Conservation (phyloP, 176 grass and related monocot species). For the Echinochloa phyllopogon region DNA sequence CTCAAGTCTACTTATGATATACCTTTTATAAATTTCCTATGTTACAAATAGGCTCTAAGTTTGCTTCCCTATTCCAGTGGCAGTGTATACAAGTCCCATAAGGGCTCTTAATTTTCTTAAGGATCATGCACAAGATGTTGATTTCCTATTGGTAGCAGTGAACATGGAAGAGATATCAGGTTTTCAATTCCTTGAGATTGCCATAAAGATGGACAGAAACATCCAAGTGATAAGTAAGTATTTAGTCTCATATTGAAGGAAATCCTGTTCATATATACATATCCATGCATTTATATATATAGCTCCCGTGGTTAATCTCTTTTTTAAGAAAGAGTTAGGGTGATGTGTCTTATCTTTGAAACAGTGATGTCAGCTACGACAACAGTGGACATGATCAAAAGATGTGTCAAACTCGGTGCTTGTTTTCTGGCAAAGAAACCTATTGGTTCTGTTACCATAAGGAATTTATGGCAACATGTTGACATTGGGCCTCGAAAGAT, state of each 20-base stretch:
- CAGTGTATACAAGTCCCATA: background rate
- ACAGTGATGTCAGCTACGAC: constrained; percentile 11
- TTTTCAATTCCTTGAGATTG: constrained; percentile 21
- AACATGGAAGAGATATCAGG: constrained; percentile 28
- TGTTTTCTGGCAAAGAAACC: background rate
- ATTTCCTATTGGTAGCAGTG: constrained; percentile 25
- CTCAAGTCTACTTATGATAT: background rate
- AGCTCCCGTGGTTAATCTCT: background rate
- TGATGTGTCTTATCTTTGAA: background rate
- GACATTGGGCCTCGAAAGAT: background rate
- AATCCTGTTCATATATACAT: background rate
- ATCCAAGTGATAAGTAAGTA: constrained; percentile 43
- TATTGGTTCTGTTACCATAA: background rate
- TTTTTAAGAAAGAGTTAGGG: background rate
- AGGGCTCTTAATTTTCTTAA: constrained; percentile 11
- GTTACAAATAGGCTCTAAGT: background rate
- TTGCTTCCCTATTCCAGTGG: background rate
- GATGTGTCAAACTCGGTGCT: background rate
- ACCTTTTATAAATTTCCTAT: background rate
- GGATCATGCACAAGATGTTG: constrained; percentile 27
- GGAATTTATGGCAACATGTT: background rate
- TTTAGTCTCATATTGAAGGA: background rate
- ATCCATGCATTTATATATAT: background rate
- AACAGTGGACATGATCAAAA: background rate
- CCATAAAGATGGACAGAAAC: background rate